phyloP scores from a whole-genome alignment of 2,329 filamentous ascomycete species.

The Cladophialophora carrionii region DNA sequence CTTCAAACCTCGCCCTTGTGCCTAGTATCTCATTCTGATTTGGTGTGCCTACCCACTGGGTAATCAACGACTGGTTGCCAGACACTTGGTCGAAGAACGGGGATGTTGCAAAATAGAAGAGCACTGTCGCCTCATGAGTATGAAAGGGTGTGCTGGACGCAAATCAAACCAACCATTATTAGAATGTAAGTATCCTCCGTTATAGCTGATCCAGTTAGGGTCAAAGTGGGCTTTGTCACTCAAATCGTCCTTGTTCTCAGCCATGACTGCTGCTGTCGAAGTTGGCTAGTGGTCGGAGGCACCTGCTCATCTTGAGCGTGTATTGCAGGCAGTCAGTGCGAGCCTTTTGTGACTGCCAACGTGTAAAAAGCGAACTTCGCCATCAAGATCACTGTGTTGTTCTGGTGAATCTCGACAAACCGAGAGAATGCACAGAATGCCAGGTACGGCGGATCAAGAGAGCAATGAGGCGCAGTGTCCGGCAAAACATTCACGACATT shows the following conservation, averaged over 20 bases:
- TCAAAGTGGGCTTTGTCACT: slow-evolving; percentile 35
- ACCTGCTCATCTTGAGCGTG: slow-evolving; percentile 25
- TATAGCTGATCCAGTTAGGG: slow-evolving; percentile 35
- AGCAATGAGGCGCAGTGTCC: background rate
- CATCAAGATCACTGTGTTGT: too few relatives aligned
- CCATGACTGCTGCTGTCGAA: slow-evolving; percentile 22
- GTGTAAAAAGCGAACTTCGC: background rate
- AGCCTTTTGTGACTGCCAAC: background rate
- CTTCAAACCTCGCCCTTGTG: slow-evolving; percentile 62
- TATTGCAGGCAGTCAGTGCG: background rate
- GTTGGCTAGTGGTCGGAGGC: background rate
- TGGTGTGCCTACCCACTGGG: slow-evolving; percentile 55
- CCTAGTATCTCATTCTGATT: slow-evolving; percentile 56
- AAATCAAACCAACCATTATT: slow-evolving; percentile 36
- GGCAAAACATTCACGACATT: slow-evolving; percentile 14
- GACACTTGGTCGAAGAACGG: slow-evolving; percentile 66
- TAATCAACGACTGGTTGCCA: slow-evolving; percentile 62
- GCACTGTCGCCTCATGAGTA: slow-evolving; percentile 47
- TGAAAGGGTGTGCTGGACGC: background rate
- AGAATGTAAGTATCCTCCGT: slow-evolving; percentile 37
- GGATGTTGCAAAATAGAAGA: slow-evolving; percentile 65
- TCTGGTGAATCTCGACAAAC: background rate
- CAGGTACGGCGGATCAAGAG: slow-evolving; percentile 1
- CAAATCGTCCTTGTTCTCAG: slow-evolving; percentile 33
- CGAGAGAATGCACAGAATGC: background rate